Percentiles rank a stretch among this genome's conserved stretches.
phyloP scores from a whole-genome alignment of 495 filamentous ascomycete species.

The Barbatosphaeria neglecta region DNA sequence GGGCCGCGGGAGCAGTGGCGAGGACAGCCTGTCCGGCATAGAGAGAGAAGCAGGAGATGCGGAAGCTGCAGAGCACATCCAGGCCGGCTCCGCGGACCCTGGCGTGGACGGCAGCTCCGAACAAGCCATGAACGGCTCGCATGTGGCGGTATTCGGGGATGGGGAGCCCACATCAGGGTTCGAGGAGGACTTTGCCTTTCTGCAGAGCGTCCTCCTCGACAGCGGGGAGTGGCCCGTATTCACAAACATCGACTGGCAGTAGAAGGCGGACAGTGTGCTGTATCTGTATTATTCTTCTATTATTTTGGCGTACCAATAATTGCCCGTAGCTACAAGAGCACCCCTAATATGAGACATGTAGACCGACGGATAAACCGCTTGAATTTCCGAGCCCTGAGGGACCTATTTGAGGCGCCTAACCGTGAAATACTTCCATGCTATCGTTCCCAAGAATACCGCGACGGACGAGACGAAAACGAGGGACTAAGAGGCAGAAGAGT shows the following conservation, averaged over 20 bases:
- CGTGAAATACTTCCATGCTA: not conserved
- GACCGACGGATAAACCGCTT: too few relatives aligned
- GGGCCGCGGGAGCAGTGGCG: too few relatives aligned
- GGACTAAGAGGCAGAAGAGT: not conserved
- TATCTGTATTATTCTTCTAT: too few relatives aligned
- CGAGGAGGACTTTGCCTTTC: slow-evolving; percentile 1
- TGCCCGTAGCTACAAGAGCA: too few relatives aligned
- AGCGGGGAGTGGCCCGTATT: slow-evolving; percentile 3
- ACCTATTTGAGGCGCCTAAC: not conserved
- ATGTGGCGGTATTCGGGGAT: not conserved
- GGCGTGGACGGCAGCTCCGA: not conserved
- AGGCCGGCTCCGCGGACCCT: not conserved
- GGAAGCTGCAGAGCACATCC: not conserved
- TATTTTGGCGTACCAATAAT: too few relatives aligned
- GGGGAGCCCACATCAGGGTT: not conserved
- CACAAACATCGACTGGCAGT: not conserved
- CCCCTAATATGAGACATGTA: too few relatives aligned
- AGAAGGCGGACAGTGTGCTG: not conserved
- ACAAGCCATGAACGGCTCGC: not conserved
- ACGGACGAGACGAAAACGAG: not conserved
- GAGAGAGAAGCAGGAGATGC: too few relatives aligned
- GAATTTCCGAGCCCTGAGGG: not conserved
- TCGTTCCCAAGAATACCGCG: not conserved
- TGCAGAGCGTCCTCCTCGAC: slow-evolving; percentile 2
- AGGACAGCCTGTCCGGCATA: too few relatives aligned